Percentiles rank a stretch among this genome's conserved stretches.
Evolutionary conservation across 164 flowering plant species (phyloP).

Genomic region (Dillenia suffruticosa): DNA sequence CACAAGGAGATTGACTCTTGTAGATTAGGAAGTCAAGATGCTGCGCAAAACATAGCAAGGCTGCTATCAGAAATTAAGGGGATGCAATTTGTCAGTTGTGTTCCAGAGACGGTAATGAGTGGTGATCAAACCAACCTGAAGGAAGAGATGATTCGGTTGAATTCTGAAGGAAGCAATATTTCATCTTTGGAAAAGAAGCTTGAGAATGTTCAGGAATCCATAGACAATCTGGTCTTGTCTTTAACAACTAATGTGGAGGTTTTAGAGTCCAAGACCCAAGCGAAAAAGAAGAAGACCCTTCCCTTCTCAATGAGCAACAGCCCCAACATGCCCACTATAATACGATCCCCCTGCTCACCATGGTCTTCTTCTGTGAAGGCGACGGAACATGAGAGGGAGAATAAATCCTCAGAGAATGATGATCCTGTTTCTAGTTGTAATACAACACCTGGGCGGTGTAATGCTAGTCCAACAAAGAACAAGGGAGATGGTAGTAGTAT

Average conservation of each 20-base stretch:
- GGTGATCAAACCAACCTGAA: conserved; percentile 40
- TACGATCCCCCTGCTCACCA: conserved; percentile 70
- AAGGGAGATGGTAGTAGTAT: conserved; percentile 13
- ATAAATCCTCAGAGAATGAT: conserved; percentile 42
- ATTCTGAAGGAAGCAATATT: conserved; percentile 54
- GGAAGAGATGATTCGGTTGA: conserved; percentile 64
- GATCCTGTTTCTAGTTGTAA: conserved; percentile 8
- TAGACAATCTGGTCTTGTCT: conserved; percentile 54
- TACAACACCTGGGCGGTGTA: conserved; percentile 7
- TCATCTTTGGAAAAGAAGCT: conserved; percentile 68
- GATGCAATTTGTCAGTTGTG: conserved; percentile 31
- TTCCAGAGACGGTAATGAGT: conserved; percentile 5
- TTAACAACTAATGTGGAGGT: conserved; percentile 31
- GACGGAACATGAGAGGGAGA: conserved; percentile 49
- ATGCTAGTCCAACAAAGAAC: conserved; percentile 27
- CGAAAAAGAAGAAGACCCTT: conserved; percentile 43
- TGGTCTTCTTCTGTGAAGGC: conserved; percentile 38
- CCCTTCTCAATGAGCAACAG: conserved; percentile 57
- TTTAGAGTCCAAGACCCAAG: conserved; percentile 31
- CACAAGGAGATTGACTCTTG: conserved; percentile 71
- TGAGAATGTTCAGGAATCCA: conserved; percentile 68
- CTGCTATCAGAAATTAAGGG: conserved; percentile 66
- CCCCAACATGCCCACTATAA: conserved; percentile 47
- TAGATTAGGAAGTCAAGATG: conserved; percentile 53
- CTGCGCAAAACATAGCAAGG: conserved; percentile 61